Base-by-base conservation (phyloP, 164 flowering plant genomes). In the Brasenia schreberi region DNA sequence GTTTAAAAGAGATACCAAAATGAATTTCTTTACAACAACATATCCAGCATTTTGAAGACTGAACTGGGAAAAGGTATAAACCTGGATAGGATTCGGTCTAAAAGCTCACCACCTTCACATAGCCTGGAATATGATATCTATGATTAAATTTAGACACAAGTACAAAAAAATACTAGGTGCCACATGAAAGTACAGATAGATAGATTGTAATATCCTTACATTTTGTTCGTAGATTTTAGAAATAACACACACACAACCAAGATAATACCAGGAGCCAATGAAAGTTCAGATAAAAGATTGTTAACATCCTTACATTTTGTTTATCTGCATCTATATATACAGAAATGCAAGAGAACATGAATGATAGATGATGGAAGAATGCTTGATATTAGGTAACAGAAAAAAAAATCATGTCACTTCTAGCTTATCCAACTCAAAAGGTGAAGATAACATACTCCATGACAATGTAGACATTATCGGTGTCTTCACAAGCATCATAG, bases 31-130 rank as follows among this genome's bases (percentile, higher is more conserved):
- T 42, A 53, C 17, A 23, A 39, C n/a, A 19, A 45, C 60, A 45
- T 42, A 12, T 45, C 14, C 9, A 5, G 3, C 59, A 42, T 58
- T 63, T 53, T 23, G 62, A 43, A 71, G 0, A 61, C 61, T 17
- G 39, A 42, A 43, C 53, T 7, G 53, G 53, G 14, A 7, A 7
- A 45, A 45, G 14, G 14, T 19, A 39, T 43, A 70, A 77, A 94
- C 99, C 91, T 84, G 14, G 97, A 80, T 66, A 94, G 80, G 76
- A 94, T 94, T 78, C 92, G 83, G 80, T 94, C 99, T 4, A 94
- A 82, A 42, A 94, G 81, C 73, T 91, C 97, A 62, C 97, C 99
- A 62, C 97, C 99, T 78, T 91, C 95, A 80, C 99, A 94, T 80
- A 91, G 82, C 76, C 97, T 90, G 86, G 64, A 49, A 59, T 33